Base-by-base conservation (phyloP, 306 rosid genomes). In the Leucaena leucocephala region DNA sequence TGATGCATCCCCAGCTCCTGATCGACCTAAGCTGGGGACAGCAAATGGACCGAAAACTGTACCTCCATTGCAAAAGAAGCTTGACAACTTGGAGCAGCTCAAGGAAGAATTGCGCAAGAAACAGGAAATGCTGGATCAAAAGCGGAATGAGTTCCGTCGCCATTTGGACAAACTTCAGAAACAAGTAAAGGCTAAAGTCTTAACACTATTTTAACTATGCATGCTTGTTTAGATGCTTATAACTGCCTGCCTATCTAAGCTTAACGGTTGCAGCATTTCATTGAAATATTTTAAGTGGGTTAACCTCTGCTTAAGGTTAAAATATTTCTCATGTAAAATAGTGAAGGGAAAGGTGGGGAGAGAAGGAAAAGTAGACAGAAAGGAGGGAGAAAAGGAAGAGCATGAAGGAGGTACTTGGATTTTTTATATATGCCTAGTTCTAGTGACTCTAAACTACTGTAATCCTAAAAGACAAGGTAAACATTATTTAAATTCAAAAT, bases 81-180 rank as follows among this genome's bases (percentile, higher is more conserved):
- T 90, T 76, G 97, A 86, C 58, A 83, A 74, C 84, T 81, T 93
- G 49, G 99, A 91, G 89, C 90, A 82, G 85, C 85, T 93, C 65
- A 96, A 90, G 88, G 98, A 93, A 84, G 92, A 93, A 88, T 88
- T 96, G 79, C 98, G 97, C 82, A 96, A 89, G 92, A 96, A 93
- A 84, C 99, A 88, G 85, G 97, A 96, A 89, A 85, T 91, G 92
- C 89, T 96, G 75, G 97, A 88, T 74, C 96, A 93, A 86, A 96
- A 90, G 92, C 91, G 98, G 74, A 87, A 83, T 22, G 93, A 93
- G 78, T 96, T 96, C 80, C 83, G 86, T 77, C 98, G 94, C 71
- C 90, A 84, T 84, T 86, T 96, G 83, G 82, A 79, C 81, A 91
- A 93, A 84, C 89, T 96, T 81, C 93, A 83, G 86, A 93, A 96